A percentile compares a stretch with the other conserved stretches of the same genome.
phyloP scores from a whole-genome alignment of 192 early-diverging fungal species.

The Phycomyces nitens region DNA sequence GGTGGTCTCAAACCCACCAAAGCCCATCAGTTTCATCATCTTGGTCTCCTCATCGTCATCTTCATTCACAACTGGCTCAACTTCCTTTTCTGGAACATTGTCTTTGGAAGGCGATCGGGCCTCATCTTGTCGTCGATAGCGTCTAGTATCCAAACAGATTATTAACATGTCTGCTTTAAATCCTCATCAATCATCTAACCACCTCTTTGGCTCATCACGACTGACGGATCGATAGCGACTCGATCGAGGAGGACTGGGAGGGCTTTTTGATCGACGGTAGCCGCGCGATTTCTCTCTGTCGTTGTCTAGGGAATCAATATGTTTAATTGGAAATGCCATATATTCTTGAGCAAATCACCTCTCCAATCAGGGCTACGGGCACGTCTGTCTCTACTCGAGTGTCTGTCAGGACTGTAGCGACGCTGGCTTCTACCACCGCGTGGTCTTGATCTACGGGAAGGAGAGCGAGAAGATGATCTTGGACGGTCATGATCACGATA shows the following conservation, averaged over 20 bases:
- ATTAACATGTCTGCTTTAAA: neutral
- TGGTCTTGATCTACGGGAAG: slow-evolving; percentile 8
- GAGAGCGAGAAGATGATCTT: slow-evolving; percentile 16
- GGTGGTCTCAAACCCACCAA: slow-evolving; percentile 84
- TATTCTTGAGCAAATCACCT: too few relatives aligned
- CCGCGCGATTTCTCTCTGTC: neutral
- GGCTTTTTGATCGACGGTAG: too few relatives aligned
- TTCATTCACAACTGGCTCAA: slow-evolving; percentile 7
- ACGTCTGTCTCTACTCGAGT: slow-evolving; percentile 4
- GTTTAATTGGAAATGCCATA: too few relatives aligned
- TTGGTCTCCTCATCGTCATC: slow-evolving; percentile 65
- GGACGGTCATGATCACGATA: slow-evolving; percentile 22
- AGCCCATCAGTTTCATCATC: slow-evolving; percentile 87
- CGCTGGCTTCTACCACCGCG: neutral
- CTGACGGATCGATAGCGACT: neutral
- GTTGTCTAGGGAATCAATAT: neutral
- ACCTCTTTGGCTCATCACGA: neutral
- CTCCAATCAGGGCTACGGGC: too few relatives aligned
- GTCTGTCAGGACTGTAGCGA: neutral
- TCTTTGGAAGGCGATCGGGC: neutral
- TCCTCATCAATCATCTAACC: neutral
- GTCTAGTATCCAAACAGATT: neutral
- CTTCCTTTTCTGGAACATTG: neutral
- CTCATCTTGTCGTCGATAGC: neutral
- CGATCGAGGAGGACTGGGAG: neutral